Percentiles rank a stretch among this genome's conserved stretches.
These are phyloP conservation scores for Panus rudis DNA, from an alignment of 768 basidiomycete genomes.

Conservation along the genomic window DNA sequence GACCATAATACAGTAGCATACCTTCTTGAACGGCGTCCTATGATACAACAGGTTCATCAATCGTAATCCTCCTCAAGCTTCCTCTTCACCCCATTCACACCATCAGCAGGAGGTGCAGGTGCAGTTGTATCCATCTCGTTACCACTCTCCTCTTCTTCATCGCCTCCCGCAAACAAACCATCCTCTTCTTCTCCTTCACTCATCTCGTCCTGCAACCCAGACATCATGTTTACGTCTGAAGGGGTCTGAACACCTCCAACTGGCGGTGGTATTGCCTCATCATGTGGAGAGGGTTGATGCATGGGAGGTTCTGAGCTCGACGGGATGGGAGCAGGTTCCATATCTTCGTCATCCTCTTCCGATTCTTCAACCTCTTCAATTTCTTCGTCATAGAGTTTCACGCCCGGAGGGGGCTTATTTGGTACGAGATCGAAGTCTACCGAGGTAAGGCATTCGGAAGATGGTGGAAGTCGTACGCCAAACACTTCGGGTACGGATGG, in stretches of 20 bases:
- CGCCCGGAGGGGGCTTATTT: slow-evolving; percentile 74
- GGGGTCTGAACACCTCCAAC: slow-evolving; percentile 56
- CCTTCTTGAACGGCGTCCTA: no score
- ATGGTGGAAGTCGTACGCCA: slow-evolving; percentile 72
- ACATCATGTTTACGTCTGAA: slow-evolving; percentile 64
- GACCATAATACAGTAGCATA: no score
- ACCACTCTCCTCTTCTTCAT: slow-evolving; percentile 53
- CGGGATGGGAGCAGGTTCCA: slow-evolving; percentile 59
- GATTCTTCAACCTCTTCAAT: slow-evolving; percentile 77
- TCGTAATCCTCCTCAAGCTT: slow-evolving; percentile 85
- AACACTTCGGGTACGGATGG: slow-evolving; percentile 86
- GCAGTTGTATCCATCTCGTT: slow-evolving; percentile 74
- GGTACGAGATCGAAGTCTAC: slow-evolving; percentile 86
- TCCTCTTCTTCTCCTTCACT: slow-evolving; percentile 79
- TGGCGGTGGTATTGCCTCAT: slow-evolving; percentile 10
- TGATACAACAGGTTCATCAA: no score
- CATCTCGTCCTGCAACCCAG: slow-evolving; percentile 39
- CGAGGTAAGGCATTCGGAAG: slow-evolving; percentile 62
- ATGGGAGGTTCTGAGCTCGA: slow-evolving; percentile 10
- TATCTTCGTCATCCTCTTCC: slow-evolving; percentile 61
- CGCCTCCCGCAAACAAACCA: slow-evolving; percentile 69
- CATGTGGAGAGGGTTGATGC: slow-evolving; percentile 13
- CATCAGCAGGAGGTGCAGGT: slow-evolving; percentile 27
- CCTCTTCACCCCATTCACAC: slow-evolving; percentile 57
- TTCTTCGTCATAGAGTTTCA: slow-evolving; percentile 73